These are phyloP conservation scores for Botrytis porri DNA, from an alignment of 2,329 filamentous ascomycete genomes.

Conservation along the genomic window DNA sequence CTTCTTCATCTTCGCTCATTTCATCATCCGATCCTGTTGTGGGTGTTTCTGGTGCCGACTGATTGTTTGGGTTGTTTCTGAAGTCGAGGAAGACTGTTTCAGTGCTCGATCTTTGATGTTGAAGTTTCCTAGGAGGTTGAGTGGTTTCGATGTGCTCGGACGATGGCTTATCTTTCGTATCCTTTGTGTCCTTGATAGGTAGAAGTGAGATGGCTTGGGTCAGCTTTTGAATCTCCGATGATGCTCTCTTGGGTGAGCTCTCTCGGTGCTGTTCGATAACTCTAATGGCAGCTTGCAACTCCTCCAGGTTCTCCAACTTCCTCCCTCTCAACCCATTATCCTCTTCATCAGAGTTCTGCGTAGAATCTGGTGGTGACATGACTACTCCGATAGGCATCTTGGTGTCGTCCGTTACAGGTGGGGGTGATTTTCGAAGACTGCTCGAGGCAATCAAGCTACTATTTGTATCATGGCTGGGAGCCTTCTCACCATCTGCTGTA, in stretches of 20 bases:
- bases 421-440: constrained; percentile 77
- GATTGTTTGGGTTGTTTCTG: constrained; percentile 30
- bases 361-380: constrained; percentile 87
- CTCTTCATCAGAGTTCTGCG: constrained; percentile 78
- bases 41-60: constrained; percentile 47
- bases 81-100: constrained; percentile 48
- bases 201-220: constrained; percentile 37
- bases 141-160: constrained; percentile 25
- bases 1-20: constrained; percentile 53
- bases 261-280: constrained; percentile 67
- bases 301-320: constrained; percentile 41
- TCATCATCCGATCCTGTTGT: constrained; percentile 54
- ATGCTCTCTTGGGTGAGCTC: constrained; percentile 49
- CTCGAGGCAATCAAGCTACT: constrained; percentile 43
- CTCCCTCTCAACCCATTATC: constrained; percentile 42
- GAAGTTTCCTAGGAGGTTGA: constrained; percentile 29
- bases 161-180: constrained; percentile 35
- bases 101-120: constrained; percentile 36
- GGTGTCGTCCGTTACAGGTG: constrained; percentile 69
- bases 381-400: constrained; percentile 80
- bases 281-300: constrained; percentile 79
- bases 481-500: constrained; percentile 33
- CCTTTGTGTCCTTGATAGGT: constrained; percentile 34
- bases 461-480: constrained; percentile 28
- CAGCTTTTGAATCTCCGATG: constrained; percentile 27